A percentile compares a stretch with the other conserved stretches of the same genome.
phyloP scores from a whole-genome alignment of 2,329 filamentous ascomycete species.

The Chrysoporthe austroafricana region DNA sequence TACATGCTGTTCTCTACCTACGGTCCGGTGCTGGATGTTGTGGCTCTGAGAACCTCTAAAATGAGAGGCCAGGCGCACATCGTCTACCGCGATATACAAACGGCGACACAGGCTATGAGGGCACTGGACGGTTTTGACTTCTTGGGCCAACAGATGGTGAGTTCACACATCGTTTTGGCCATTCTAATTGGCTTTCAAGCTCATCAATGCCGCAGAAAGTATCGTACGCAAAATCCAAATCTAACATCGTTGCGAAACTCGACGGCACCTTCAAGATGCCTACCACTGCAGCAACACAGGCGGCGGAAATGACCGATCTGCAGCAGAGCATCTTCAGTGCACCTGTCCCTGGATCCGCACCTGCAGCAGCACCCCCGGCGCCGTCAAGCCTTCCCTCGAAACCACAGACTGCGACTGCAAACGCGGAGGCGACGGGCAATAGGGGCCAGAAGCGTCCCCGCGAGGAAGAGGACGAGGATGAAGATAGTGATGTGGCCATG shows the following conservation, averaged over 20 bases:
- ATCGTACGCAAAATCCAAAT: conserved; percentile 87
- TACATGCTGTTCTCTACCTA: conserved; percentile 96
- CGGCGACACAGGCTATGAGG: conserved; percentile 93
- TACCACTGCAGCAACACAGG: conserved; percentile 49
- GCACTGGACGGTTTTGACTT: conserved; percentile 85
- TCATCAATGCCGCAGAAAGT: conserved; percentile 67
- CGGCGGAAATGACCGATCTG: conserved; percentile 70
- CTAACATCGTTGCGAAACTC: conserved; percentile 84
- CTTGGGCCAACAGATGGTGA: conserved; percentile 81
- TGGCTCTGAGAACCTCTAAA: conserved; percentile 83
- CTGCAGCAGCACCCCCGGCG: conserved; percentile 45
- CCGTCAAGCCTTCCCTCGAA: conserved; percentile 51
- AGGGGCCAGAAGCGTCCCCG: conserved; percentile 72
- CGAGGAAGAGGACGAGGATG: conserved; percentile 69
- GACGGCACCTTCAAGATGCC: conserved; percentile 86
- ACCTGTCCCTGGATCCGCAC: conserved; percentile 54
- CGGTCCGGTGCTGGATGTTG: conserved; percentile 88
- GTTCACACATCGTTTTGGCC: conserved; percentile 39
- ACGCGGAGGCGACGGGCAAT: conserved; percentile 56
- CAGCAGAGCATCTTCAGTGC: conserved; percentile 83
- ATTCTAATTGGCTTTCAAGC: neutral
- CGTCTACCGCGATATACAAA: conserved; percentile 84
- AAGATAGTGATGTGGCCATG: conserved; percentile 64
- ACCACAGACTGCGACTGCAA: conserved; percentile 53
- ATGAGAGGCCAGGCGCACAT: conserved; percentile 97